Conservation (phyloP, 2,329 filamentous ascomycete genomes). For the Pseudogymnoascus sp. region DNA sequence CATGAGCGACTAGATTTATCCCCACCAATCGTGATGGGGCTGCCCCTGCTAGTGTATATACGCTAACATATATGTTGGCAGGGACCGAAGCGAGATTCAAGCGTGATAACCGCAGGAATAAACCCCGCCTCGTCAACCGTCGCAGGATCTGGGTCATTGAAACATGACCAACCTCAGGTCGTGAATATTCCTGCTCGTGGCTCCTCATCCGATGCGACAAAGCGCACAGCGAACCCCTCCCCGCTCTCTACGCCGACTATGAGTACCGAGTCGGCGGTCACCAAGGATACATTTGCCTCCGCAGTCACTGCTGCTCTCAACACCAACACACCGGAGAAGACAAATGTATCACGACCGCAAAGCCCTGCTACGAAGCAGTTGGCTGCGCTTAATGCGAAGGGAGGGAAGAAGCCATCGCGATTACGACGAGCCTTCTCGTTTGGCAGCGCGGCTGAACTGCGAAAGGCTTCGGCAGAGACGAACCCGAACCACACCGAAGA, state of each 20-base stretch:
- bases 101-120: slow-evolving; percentile 30
- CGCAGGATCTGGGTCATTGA: slow-evolving; percentile 33
- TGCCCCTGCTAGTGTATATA: slow-evolving; percentile 3
- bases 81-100: slow-evolving; percentile 51
- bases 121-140: slow-evolving; percentile 35
- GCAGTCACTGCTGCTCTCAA: slow-evolving; percentile 28
- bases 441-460: slow-evolving; percentile 85
- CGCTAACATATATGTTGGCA: slow-evolving; percentile 28
- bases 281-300: slow-evolving; percentile 34
- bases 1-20: slow-evolving; percentile 4
- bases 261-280: slow-evolving; percentile 41
- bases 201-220: slow-evolving; percentile 53
- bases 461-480: slow-evolving; percentile 61
- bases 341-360: slow-evolving; percentile 15
- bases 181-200: slow-evolving; percentile 52
- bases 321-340: slow-evolving; percentile 22
- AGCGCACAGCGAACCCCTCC: slow-evolving; percentile 58
- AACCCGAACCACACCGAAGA: slow-evolving; percentile 35
- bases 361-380: slow-evolving; percentile 72
- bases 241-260: slow-evolving; percentile 66
- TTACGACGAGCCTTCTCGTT: slow-evolving; percentile 92
- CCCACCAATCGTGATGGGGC: slow-evolving; percentile 8
- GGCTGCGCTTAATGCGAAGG: slow-evolving; percentile 77
- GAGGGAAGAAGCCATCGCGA: slow-evolving; percentile 67
- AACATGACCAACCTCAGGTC: slow-evolving; percentile 45